Percentiles rank a stretch among this genome's conserved stretches.
phyloP scores from a whole-genome alignment of 371 early-diverging fungal genomes.

The Apophysomyces elegans region DNA sequence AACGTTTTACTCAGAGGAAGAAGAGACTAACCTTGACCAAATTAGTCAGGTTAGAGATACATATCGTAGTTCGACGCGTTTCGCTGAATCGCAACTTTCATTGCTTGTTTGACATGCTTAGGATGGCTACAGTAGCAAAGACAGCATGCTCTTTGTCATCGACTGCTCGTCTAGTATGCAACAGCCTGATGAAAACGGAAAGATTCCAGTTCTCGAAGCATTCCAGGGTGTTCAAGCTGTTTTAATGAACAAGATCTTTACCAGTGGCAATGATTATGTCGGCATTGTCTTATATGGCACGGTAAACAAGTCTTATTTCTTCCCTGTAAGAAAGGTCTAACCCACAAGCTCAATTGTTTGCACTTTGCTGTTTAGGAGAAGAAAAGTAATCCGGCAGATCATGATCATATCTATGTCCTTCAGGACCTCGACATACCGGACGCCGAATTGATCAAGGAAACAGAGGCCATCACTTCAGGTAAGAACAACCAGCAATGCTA shows the following conservation, averaged over 20 bases:
- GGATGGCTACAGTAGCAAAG: conserved; percentile 33
- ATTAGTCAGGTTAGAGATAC: neutral
- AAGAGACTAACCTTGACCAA: neutral
- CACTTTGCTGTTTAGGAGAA: conserved; percentile 25
- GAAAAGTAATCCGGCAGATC: conserved; percentile 50
- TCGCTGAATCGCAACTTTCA: too few species aligned
- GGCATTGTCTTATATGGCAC: conserved; percentile 71
- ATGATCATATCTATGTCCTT: conserved; percentile 62
- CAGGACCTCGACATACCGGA: conserved; percentile 68
- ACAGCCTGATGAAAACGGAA: conserved; percentile 37
- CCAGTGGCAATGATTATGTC: conserved; percentile 58
- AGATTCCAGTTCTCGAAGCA: conserved; percentile 52
- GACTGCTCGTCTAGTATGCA: conserved; percentile 69
- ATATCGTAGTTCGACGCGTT: neutral
- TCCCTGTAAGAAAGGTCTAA: conserved; percentile 6
- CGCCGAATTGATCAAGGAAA: conserved; percentile 61
- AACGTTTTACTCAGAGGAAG: neutral
- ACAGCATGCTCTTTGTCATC: conserved; percentile 68
- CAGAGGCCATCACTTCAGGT: conserved; percentile 63
- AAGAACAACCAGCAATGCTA: neutral
- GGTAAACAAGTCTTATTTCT: conserved; percentile 30
- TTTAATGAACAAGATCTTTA: conserved; percentile 60
- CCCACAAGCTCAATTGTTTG: neutral
- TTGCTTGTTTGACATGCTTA: neutral
- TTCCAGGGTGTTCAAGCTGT: conserved; percentile 54